Conservation (phyloP, 2,329 filamentous ascomycete genomes). For the Sporothrix protearum region DNA sequence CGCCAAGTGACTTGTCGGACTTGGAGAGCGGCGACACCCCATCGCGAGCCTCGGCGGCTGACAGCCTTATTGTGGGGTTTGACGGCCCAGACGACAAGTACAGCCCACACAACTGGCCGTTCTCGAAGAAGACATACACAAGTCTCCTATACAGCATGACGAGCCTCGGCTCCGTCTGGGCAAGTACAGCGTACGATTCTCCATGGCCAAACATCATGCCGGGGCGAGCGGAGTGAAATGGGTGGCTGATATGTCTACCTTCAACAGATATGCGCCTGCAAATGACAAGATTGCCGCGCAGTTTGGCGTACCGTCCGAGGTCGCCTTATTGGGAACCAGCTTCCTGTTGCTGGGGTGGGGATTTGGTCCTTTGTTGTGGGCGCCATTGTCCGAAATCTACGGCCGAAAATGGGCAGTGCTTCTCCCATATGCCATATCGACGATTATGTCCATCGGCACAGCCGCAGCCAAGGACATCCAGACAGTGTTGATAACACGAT, state of each 20-base stretch:
- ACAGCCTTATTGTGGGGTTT: constrained; percentile 6
- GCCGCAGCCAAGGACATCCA: constrained; percentile 7
- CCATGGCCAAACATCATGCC: not conserved
- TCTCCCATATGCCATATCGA: not conserved
- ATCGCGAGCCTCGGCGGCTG: not conserved
- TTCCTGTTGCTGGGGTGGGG: constrained; percentile 16
- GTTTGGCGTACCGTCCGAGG: constrained; percentile 15
- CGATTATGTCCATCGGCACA: not conserved
- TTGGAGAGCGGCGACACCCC: not conserved
- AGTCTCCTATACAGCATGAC: constrained; percentile 21
- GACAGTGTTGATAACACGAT: not conserved
- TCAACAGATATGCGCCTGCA: constrained; percentile 12
- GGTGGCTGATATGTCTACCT: not conserved
- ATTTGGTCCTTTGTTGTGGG: not conserved
- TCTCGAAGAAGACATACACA: constrained; percentile 11
- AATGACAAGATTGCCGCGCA: constrained; percentile 13
- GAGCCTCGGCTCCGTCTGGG: constrained; percentile 19
- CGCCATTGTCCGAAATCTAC: not conserved
- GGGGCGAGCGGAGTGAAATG: not conserved
- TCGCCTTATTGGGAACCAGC: constrained; percentile 17
- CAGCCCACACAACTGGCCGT: constrained; percentile 19
- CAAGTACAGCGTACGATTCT: constrained; percentile 17
- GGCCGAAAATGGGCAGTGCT: not conserved
- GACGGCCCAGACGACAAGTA: constrained; percentile 2
- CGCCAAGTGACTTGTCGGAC: not conserved